Evolutionary conservation across 2,329 filamentous ascomycete species (phyloP), one percentile per base, ranked within the genome.

Genomic region (Alternaria postmessia): DNA sequence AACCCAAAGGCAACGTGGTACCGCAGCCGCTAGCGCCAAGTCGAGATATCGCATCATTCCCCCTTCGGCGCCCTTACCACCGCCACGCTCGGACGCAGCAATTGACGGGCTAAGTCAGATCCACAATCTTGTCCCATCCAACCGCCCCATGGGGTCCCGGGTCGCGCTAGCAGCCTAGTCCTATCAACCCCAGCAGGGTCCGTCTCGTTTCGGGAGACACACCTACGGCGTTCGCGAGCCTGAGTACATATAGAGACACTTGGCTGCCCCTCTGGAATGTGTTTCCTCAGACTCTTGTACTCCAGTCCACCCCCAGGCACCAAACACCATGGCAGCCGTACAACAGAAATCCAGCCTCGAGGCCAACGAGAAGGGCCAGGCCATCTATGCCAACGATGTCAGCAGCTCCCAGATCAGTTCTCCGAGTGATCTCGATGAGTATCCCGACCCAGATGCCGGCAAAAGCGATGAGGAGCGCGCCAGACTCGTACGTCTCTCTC

Each of bases 141-240:
- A 73, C 74, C 73, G 69, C 68, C 75, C 75, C 75, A 76, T 73
- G 75, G 75, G 75, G 74, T 69, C 61, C 68, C 59, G 64, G 54
- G 43, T 51, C 59, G 57, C 64, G 56, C 65, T 69, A 66, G 51
- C 41, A 64, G 54, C 69, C 68, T 61, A 54, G 69, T 65, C 59
- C 54, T 57, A 51, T 56, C 60, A 59, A 62, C 58, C 55, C 51
- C 51, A 36, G 51, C 54, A 59, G 20, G 44, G 34, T 38, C 51
- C 49, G 36, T 55, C 51, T 59, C 53, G 51, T 63, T 61, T 64
- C 55, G 55, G 59, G 42, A 49, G 54, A 56, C 49, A 58, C 49
- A 55, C 42, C 49, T 47, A 61, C 32, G 42, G 47, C 44, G 55
- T 61, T 55, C 47, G 61, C 54, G 51, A 55, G 55, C 64, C 64